phyloP scores from a whole-genome alignment of 805 yeast species.

The Saitoella complicata region DNA sequence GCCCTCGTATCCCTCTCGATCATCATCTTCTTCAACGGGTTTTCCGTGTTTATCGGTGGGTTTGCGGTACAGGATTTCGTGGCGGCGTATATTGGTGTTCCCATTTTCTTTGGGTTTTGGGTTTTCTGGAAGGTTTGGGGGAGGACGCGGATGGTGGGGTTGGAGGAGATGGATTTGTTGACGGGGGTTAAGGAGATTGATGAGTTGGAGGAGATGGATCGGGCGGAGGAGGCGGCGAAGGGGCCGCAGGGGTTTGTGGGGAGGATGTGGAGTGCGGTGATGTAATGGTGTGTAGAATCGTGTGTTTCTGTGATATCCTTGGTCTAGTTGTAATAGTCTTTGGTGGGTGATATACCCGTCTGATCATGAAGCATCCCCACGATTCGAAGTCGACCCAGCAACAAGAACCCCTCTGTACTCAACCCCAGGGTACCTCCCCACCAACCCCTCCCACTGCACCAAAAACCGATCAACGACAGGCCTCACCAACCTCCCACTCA shows the following conservation, averaged over 20 bases:
- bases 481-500: conserved; percentile 56
- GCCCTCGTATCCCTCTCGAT: conserved; percentile 16
- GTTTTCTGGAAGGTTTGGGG: background rate
- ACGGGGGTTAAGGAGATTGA: background rate
- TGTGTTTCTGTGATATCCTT: no score
- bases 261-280: no score
- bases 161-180: conserved; percentile 9
- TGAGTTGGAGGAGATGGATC: background rate
- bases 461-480: conserved; percentile 62
- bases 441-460: conserved; percentile 75
- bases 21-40: background rate
- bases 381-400: no score
- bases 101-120: background rate
- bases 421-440: conserved; percentile 30
- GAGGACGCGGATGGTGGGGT: conserved; percentile 26
- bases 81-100: conserved; percentile 1
- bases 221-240: background rate
- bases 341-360: no score
- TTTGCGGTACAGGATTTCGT: background rate
- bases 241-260: no score
- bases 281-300: no score
- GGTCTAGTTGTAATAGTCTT: no score
- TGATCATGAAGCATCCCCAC: no score
- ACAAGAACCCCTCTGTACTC: conserved; percentile 65
- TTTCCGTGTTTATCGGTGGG: background rate